Conservation (phyloP, 2,329 filamentous ascomycete genomes). For the Meredithiella fracta region DNA sequence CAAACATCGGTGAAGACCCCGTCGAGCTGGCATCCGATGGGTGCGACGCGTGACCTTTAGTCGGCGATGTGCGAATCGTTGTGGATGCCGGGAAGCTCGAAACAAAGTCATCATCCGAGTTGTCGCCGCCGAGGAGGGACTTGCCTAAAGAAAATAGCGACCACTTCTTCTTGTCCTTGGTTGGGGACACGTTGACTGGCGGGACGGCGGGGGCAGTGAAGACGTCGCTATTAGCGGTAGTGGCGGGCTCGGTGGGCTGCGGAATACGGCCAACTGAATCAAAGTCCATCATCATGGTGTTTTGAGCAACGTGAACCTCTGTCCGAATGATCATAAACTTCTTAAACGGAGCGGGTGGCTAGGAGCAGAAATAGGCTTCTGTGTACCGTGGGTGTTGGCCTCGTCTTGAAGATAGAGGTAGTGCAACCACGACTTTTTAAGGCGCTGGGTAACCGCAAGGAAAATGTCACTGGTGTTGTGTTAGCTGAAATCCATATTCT, state of each 20-base stretch:
- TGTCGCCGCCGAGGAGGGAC: conserved; percentile 27
- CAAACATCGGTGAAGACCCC: conserved; percentile 37
- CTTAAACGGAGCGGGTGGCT: conserved; percentile 73
- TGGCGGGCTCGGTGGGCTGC: conserved; percentile 17
- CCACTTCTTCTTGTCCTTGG: conserved; percentile 40
- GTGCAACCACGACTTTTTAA: conserved; percentile 61
- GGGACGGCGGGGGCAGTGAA: neutral
- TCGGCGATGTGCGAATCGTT: conserved; percentile 19
- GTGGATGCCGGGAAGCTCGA: conserved; percentile 16
- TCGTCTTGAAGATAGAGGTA: conserved; percentile 59
- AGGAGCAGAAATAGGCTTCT: conserved; percentile 53
- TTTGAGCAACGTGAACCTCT: conserved; percentile 38
- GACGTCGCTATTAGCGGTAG: conserved; percentile 9
- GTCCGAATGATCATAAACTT: conserved; percentile 79
- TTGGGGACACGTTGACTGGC: neutral
- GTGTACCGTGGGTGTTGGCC: conserved; percentile 30
- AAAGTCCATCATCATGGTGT: conserved; percentile 33
- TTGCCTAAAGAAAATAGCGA: conserved; percentile 47
- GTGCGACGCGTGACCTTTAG: conserved; percentile 21
- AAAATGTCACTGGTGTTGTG: conserved; percentile 46
- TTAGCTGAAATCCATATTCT: conserved; percentile 17
- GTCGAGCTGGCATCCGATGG: conserved; percentile 36
- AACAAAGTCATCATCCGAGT: conserved; percentile 7
- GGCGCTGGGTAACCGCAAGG: conserved; percentile 45
- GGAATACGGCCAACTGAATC: conserved; percentile 27